phyloP scores from a whole-genome alignment of 768 basidiomycete species.

The Cystobasidium ongulense region DNA sequence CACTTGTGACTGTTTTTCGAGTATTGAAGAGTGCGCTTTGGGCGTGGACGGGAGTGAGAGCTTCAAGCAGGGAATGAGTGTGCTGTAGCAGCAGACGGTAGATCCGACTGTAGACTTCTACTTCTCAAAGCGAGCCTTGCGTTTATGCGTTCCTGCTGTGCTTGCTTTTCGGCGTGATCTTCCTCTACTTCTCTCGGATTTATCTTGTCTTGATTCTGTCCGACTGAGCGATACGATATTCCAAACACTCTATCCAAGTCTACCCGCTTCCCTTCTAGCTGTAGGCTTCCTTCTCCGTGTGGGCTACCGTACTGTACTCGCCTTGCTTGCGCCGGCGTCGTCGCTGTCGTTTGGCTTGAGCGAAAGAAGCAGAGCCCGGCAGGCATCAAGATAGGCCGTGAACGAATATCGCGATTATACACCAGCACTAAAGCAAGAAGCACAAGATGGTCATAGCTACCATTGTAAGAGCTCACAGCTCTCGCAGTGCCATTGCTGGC shows the following conservation, averaged over 20 bases:
- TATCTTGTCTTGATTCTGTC: neutral
- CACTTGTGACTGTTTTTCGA: neutral
- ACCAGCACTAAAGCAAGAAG: neutral
- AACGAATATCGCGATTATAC: too few relatives aligned
- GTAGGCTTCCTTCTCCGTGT: too few relatives aligned
- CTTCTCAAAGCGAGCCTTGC: neutral
- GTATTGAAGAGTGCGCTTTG: neutral
- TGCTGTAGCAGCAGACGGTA: neutral
- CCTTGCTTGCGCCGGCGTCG: neutral
- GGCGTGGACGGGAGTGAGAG: neutral
- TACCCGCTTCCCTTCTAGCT: too few relatives aligned
- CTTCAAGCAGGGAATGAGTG: neutral
- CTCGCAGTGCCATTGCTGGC: neutral
- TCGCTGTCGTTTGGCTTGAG: neutral
- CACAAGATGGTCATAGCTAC: neutral
- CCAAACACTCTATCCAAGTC: too few relatives aligned
- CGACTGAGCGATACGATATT: neutral
- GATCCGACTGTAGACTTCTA: neutral
- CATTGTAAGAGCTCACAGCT: neutral
- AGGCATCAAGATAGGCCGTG: neutral
- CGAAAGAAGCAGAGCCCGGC: neutral
- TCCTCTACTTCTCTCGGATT: neutral
- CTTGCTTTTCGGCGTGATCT: too few relatives aligned
- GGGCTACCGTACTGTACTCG: neutral
- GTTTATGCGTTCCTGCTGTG: neutral